A percentile compares a stretch with the other conserved stretches of the same genome.
These are phyloP conservation scores for Suillus occidentalis DNA, from an alignment of 768 basidiomycete species.

Conservation along the genomic window DNA sequence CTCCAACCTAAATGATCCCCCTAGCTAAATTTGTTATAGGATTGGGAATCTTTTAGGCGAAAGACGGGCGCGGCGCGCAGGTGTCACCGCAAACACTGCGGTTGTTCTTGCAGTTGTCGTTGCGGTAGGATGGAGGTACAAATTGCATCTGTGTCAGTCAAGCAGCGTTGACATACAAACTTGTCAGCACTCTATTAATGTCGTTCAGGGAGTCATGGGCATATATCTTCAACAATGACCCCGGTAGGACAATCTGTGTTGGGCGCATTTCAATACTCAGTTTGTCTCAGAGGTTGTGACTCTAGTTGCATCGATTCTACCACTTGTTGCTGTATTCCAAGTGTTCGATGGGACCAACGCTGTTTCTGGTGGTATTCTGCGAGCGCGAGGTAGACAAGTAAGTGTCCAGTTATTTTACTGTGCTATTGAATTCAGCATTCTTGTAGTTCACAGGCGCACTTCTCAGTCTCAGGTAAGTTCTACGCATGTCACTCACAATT, in stretches of 20 bases:
- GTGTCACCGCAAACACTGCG: slow-evolving; percentile 61
- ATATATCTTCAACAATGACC: slow-evolving; percentile 71
- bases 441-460: slow-evolving; percentile 68
- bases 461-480: slow-evolving; percentile 31
- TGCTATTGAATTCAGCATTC: not conserved
- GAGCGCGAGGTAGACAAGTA: slow-evolving; percentile 80
- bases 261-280: slow-evolving; percentile 7
- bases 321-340: slow-evolving; percentile 77
- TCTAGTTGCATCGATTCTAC: slow-evolving; percentile 63
- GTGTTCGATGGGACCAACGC: slow-evolving; percentile 78
- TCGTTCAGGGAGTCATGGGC: slow-evolving; percentile 68
- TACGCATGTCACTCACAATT: not conserved
- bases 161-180: not conserved
- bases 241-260: slow-evolving; percentile 36
- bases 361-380: slow-evolving; percentile 73
- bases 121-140: slow-evolving; percentile 62
- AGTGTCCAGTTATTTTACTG: slow-evolving; percentile 5
- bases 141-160: not conserved
- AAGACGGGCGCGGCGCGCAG: slow-evolving; percentile 69
- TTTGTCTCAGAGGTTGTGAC: slow-evolving; percentile 40
- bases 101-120: slow-evolving; percentile 66
- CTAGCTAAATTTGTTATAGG: slow-evolving; percentile 34
- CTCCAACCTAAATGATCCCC: slow-evolving; percentile 2
- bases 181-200: slow-evolving; percentile 51
- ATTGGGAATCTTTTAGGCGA: slow-evolving; percentile 91